A percentile compares a stretch with the other conserved stretches of the same genome.
Conservation (phyloP, 441 rosid species). For the Capsella rubella region DNA sequence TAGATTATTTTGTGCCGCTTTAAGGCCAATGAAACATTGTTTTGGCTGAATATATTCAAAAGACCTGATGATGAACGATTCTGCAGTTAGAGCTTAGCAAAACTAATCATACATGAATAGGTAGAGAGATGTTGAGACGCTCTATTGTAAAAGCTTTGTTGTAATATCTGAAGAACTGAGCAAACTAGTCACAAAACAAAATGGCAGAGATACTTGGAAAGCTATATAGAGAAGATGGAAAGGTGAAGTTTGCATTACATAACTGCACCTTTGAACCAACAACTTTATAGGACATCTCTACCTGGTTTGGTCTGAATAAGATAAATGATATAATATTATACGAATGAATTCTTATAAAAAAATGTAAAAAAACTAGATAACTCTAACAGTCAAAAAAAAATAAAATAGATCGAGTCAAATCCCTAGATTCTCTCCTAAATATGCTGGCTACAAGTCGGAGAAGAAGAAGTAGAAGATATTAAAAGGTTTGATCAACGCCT, state of each 20-base stretch:
- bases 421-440: no score
- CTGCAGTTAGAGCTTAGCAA: conserved; percentile 4
- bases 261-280: background rate
- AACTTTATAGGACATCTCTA: background rate
- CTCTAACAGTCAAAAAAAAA: no score
- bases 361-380: no score
- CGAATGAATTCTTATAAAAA: no score
- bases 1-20: background rate
- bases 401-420: no score
- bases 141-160: background rate
- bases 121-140: background rate
- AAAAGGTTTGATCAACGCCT: no score
- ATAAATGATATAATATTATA: no score
- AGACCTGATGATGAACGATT: conserved; percentile 20
- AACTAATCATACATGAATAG: background rate
- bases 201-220: background rate
- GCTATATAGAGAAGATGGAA: background rate
- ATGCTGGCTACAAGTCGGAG: no score
- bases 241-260: background rate
- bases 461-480: no score
- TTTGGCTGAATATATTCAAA: conserved; percentile 6
- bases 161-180: background rate
- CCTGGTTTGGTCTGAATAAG: no score
- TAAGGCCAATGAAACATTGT: background rate
- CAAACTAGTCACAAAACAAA: background rate